Evolutionary conservation across 495 filamentous ascomycete genomes (phyloP), one percentile per base, ranked within the genome.

Genomic region (Tuber calosporum): DNA sequence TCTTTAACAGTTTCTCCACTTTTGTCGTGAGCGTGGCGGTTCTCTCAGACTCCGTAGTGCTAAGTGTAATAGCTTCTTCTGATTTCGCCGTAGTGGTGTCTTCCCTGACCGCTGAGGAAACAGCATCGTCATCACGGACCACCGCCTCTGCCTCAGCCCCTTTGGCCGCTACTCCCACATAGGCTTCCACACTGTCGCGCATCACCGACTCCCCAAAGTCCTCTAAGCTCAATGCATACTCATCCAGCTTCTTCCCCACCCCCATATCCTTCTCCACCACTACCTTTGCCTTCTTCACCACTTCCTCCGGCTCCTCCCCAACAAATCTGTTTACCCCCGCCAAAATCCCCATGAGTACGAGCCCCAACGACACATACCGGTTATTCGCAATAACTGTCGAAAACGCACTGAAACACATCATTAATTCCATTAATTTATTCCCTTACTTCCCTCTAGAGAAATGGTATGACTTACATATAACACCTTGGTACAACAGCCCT

Each of bases 361-460:
- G 83, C n/a, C 92, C 92, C n/a, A 95, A 85, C 1, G 90, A 84
- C n/a, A 91, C 87, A 80, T 91, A 93, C 74, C 92, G 90, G 48
- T 84, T 87, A 82, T 93, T 91, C 13, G 88, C 88, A 7, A 91
- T 83, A 20, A 94, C 83, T 38, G 89, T 89, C 11, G 87, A 88
- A 80, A 96, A 94, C 0, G 90, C 88, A 22, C 87, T 89, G 72
- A 66, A 22, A 40, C 42, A 42, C 67, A 66, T 17, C 30, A 37
- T 73, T 70, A 68, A 20, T n/a, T 67, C 37, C 36, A 66, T 36
- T n/a, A 37, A 22, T 4, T 22, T 4, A 13, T 30, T n/a, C n/a
- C 43, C 36, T 19, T 39, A 30, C 13, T 20, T 26, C 36, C 34
- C 37, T 17, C 7, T 20, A 67, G 19, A 15, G 62, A 20, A 43